These are phyloP conservation scores for Vinca minor DNA, from an alignment of 257 asterid species.

Conservation along the genomic window DNA sequence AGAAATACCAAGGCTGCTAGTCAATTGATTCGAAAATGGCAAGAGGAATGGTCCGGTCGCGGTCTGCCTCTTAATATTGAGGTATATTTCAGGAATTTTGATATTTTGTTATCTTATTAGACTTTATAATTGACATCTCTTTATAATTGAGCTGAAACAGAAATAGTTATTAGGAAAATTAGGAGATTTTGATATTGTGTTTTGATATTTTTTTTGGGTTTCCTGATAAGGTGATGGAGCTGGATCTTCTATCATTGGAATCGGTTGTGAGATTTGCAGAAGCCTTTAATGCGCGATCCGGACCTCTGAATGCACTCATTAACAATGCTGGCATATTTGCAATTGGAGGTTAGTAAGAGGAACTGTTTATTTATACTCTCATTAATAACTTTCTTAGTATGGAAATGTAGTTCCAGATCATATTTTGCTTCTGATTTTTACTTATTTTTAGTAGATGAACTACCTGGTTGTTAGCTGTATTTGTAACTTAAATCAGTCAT, in stretches of 20 bases:
- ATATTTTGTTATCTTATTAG: not conserved
- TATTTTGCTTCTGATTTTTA: not conserved
- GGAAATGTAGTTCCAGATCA: not conserved
- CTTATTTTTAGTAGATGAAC: not conserved
- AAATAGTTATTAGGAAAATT: too few species aligned
- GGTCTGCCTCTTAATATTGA: conserved; percentile 88
- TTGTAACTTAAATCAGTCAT: not conserved
- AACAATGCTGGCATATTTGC: conserved; percentile 94
- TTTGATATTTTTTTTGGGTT: not conserved
- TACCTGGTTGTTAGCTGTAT: not conserved
- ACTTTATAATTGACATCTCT: too few species aligned
- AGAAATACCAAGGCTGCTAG: conserved; percentile 67
- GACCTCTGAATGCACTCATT: conserved; percentile 69
- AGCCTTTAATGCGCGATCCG: conserved; percentile 72
- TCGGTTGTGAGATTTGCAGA: conserved; percentile 82
- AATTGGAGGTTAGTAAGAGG: conserved; percentile 53
- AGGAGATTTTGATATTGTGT: not conserved
- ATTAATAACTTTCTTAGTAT: not conserved
- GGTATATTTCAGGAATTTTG: conserved; percentile 30
- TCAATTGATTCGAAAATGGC: conserved; percentile 73
- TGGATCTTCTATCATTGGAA: conserved; percentile 82
- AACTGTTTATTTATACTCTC: not conserved
- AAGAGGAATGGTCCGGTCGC: conserved; percentile 67
- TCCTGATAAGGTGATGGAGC: conserved; percentile 66
- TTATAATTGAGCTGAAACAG: too few species aligned